Percentiles rank a stretch among this genome's conserved stretches.
These are phyloP conservation scores for Lichtheimia ramosa DNA, from an alignment of 371 early-diverging fungal genomes.

Conservation along the genomic window DNA sequence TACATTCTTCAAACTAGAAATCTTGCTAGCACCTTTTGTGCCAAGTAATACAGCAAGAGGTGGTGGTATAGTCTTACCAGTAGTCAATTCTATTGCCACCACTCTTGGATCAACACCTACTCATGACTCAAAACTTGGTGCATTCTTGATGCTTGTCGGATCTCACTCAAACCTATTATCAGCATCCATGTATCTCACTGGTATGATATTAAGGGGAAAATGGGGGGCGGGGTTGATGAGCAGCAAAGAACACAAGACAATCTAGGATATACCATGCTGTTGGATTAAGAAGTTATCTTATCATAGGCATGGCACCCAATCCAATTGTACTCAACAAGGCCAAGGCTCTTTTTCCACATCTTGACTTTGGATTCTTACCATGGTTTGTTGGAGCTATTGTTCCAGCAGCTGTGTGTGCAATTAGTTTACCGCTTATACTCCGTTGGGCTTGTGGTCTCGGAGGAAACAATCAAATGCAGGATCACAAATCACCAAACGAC, in stretches of 20 bases:
- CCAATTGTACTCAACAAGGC: conserved; percentile 63
- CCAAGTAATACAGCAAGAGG: conserved; percentile 77
- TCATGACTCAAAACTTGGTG: conserved; percentile 36
- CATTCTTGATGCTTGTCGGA: conserved; percentile 56
- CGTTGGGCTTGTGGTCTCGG: conserved; percentile 30
- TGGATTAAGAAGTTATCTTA: too few species aligned
- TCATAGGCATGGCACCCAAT: conserved; percentile 66
- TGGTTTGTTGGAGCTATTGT: conserved; percentile 61
- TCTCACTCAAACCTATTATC: conserved; percentile 63
- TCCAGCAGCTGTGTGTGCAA: conserved; percentile 44
- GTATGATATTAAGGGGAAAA: conserved; percentile 7
- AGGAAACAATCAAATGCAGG: conserved; percentile 16
- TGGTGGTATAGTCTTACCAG: conserved; percentile 70
- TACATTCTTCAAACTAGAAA: conserved; percentile 27
- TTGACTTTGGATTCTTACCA: conserved; percentile 57
- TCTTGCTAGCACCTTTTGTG: conserved; percentile 69
- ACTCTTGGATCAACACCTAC: conserved; percentile 47
- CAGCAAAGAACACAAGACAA: too few species aligned
- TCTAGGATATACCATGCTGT: too few species aligned
- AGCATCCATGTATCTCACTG: conserved; percentile 67
- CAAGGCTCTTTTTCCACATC: conserved; percentile 42
- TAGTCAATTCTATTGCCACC: conserved; percentile 61
- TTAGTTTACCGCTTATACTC: conserved; percentile 42
- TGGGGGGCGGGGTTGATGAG: too few species aligned
- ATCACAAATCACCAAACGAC: conserved; percentile 3